A percentile compares a stretch with the other conserved stretches of the same genome.
Evolutionary conservation across 148 eudicot genomes (phyloP).

Genomic region (Pharnaceum exiguum): DNA sequence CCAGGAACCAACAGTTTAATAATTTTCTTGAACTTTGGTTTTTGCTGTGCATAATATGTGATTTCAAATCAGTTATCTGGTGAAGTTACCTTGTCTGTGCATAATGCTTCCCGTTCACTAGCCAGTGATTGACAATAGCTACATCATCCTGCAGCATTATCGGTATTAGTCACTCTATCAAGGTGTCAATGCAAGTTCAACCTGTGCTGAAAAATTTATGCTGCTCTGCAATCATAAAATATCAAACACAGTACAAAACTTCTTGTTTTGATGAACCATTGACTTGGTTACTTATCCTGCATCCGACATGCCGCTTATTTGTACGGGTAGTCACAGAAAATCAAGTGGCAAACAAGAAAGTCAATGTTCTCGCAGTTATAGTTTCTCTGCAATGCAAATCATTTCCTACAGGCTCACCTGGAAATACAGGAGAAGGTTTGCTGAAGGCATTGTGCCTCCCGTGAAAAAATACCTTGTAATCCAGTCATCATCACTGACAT

Average conservation of each 20-base stretch:
- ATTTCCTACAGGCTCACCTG: slow-evolving; percentile 45
- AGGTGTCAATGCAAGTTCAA: no score
- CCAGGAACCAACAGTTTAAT: neutral
- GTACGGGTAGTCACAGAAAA: no score
- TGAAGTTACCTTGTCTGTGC: slow-evolving; percentile 73
- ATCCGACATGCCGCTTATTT: no score
- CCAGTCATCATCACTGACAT: slow-evolving; percentile 86
- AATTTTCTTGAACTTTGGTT: no score
- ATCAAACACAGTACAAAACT: no score
- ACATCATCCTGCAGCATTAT: slow-evolving; percentile 72
- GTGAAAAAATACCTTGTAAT: slow-evolving; percentile 83
- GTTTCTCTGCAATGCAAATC: neutral
- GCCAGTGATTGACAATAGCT: slow-evolving; percentile 85
- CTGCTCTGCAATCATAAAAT: no score
- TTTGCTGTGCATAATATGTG: neutral
- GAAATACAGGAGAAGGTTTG: slow-evolving; percentile 86
- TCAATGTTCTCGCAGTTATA: no score
- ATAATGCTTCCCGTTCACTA: slow-evolving; percentile 87
- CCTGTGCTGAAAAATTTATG: no score
- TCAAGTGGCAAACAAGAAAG: no score
- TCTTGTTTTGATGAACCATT: no score
- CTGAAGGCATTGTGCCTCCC: slow-evolving; percentile 97
- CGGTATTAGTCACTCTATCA: neutral
- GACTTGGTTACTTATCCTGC: no score
- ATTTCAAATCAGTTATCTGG: neutral